Conservation (phyloP, 2,329 filamentous ascomycete genomes). For the Podosphaera aphanis region DNA sequence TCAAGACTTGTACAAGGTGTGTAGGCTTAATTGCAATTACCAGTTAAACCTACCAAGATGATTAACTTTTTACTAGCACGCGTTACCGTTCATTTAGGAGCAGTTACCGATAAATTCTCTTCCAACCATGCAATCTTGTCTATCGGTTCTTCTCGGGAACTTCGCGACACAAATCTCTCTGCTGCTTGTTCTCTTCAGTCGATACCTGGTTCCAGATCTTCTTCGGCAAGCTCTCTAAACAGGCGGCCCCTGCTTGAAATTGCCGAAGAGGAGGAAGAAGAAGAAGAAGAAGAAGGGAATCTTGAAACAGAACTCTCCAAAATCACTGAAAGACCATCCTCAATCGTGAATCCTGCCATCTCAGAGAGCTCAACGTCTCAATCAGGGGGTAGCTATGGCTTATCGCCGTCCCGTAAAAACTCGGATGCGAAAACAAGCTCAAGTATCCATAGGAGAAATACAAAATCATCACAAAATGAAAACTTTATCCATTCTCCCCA, state of each 20-base stretch:
- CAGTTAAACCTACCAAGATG: not conserved
- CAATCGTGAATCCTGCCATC: slow-evolving; percentile 10
- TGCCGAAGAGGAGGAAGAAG: slow-evolving; percentile 68
- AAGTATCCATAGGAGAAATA: slow-evolving; percentile 6
- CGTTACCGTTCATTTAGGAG: slow-evolving; percentile 49
- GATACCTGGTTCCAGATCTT: slow-evolving; percentile 64
- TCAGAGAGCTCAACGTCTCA: slow-evolving; percentile 4
- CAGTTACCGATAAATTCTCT: slow-evolving; percentile 47
- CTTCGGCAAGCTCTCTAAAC: slow-evolving; percentile 58
- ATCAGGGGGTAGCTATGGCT: not conserved
- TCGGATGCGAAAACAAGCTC: not conserved
- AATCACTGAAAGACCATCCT: slow-evolving; percentile 22
- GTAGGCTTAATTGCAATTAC: slow-evolving; percentile 9
- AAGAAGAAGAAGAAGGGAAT: slow-evolving; percentile 33
- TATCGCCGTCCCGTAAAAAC: not conserved
- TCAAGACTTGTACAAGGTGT: slow-evolving; percentile 81
- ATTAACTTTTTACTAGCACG: slow-evolving; percentile 35
- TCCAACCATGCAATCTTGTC: slow-evolving; percentile 72
- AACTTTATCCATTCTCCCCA: slow-evolving; percentile 26
- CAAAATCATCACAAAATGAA: slow-evolving; percentile 28
- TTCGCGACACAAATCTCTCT: slow-evolving; percentile 72
- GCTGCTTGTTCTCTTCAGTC: slow-evolving; percentile 76
- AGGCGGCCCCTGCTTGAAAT: slow-evolving; percentile 70
- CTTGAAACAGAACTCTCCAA: slow-evolving; percentile 25
- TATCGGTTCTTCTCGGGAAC: slow-evolving; percentile 48